Evolutionary conservation across 306 rosid species (phyloP).

Genomic region (Vigna mungo): DNA sequence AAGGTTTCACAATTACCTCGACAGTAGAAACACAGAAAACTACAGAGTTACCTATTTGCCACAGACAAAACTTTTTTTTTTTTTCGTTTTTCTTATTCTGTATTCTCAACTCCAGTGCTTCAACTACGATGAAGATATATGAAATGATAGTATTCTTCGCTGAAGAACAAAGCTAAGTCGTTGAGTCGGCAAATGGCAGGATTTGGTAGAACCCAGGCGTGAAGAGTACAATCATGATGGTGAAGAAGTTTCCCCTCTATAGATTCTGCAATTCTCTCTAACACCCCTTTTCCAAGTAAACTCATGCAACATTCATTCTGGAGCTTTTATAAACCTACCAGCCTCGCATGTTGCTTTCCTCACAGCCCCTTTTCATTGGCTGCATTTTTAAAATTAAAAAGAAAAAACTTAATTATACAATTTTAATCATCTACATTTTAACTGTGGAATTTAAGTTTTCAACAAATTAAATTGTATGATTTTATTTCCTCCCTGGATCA

Average conservation of each 20-base stretch:
- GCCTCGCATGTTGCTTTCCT: background rate
- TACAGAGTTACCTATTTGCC: slow-evolving; percentile 17
- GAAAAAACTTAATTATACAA: no score
- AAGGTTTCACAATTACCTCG: slow-evolving; percentile 23
- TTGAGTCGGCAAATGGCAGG: background rate
- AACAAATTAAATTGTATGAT: no score
- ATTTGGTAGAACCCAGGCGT: background rate
- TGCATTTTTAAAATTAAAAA: no score
- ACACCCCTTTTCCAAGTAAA: slow-evolving; percentile 33
- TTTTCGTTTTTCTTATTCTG: no score
- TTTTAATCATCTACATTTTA: no score
- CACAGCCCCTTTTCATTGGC: slow-evolving; percentile 19
- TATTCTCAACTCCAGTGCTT: no score
- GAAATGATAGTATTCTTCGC: no score
- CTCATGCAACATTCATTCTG: background rate
- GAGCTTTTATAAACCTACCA: slow-evolving; percentile 25
- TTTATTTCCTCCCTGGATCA: no score
- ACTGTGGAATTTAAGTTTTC: no score
- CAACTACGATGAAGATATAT: no score
- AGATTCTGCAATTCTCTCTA: slow-evolving; percentile 4
- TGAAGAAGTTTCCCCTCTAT: background rate
- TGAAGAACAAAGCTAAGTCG: background rate
- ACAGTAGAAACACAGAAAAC: slow-evolving; percentile 12
- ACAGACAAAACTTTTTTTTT: background rate
- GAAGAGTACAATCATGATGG: background rate